phyloP scores from a whole-genome alignment of 345 rosid genomes.

The Psidium guajava region DNA sequence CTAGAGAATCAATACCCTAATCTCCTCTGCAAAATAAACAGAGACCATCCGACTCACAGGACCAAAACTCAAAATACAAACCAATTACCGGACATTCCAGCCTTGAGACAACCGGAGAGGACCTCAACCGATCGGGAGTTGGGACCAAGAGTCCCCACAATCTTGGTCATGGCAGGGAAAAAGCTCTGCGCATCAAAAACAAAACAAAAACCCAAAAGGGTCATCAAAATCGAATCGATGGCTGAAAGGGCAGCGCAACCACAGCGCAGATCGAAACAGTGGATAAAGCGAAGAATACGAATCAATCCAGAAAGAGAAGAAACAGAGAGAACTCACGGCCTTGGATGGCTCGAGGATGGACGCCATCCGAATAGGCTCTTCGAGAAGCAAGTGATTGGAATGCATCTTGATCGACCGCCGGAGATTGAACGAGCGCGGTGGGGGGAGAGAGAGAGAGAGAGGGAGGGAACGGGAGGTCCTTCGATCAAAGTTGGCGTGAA shows the following conservation, averaged over 20 bases:
- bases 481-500: not conserved
- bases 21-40: not conserved
- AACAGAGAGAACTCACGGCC: constrained; percentile 30
- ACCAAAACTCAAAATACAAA: not conserved
- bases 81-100: constrained; percentile 78
- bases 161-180: constrained; percentile 95
- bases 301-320: not conserved
- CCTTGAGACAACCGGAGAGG: constrained; percentile 71
- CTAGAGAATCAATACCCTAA: not conserved
- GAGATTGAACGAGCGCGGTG: not conserved
- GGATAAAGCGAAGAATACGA: not conserved
- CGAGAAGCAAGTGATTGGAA: constrained; percentile 85
- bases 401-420: constrained; percentile 48
- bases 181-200: constrained; percentile 39
- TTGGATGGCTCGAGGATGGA: constrained; percentile 94
- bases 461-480: not conserved
- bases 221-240: not conserved
- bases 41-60: not conserved
- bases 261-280: not conserved
- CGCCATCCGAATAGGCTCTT: constrained; percentile 99
- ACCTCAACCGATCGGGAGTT: constrained; percentile 68
- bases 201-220: not conserved
- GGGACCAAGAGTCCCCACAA: constrained; percentile 89
- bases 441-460: not conserved
- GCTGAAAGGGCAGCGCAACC: not conserved